Evolutionary conservation across 2,329 filamentous ascomycete species (phyloP).

Genomic region (Aureobasidium zeae): DNA sequence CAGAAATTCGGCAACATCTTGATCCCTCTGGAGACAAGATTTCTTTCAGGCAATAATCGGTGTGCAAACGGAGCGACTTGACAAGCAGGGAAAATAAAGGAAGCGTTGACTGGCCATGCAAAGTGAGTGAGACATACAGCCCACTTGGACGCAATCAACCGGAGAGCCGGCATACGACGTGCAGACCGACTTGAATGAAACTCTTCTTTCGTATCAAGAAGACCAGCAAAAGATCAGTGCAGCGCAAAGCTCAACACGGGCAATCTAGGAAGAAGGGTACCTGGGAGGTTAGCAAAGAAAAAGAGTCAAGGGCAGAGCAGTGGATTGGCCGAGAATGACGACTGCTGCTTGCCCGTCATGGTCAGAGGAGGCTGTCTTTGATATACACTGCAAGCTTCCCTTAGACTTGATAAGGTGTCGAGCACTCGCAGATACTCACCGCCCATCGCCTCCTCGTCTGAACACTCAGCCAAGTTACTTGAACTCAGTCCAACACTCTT

Average conservation of each 20-base stretch:
- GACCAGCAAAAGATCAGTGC: slow-evolving; percentile 13
- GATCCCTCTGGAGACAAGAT: slow-evolving; percentile 1
- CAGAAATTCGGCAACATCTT: slow-evolving; percentile 1
- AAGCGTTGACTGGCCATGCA: slow-evolving; percentile 9
- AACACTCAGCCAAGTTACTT: slow-evolving; percentile 10
- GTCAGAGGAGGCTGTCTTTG: slow-evolving; percentile 11
- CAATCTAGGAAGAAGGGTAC: neutral
- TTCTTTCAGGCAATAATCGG: slow-evolving; percentile 7
- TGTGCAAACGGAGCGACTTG: slow-evolving; percentile 9
- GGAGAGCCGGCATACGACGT: slow-evolving; percentile 12
- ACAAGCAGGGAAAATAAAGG: slow-evolving; percentile 12
- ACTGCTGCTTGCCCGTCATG: slow-evolving; percentile 3
- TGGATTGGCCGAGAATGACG: too few species aligned
- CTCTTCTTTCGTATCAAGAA: neutral
- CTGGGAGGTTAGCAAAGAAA: neutral
- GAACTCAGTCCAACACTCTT: slow-evolving; percentile 4
- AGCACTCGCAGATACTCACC: slow-evolving; percentile 14
- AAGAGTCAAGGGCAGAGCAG: slow-evolving; percentile 3
- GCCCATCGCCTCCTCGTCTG: slow-evolving; percentile 14
- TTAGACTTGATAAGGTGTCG: slow-evolving; percentile 13
- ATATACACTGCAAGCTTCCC: slow-evolving; percentile 12
- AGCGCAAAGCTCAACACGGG: neutral
- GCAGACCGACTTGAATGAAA: slow-evolving; percentile 13
- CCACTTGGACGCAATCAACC: slow-evolving; percentile 13
- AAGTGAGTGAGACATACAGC: slow-evolving; percentile 15